Conservation (phyloP, 257 asterid species). For the Datura wrightii region DNA sequence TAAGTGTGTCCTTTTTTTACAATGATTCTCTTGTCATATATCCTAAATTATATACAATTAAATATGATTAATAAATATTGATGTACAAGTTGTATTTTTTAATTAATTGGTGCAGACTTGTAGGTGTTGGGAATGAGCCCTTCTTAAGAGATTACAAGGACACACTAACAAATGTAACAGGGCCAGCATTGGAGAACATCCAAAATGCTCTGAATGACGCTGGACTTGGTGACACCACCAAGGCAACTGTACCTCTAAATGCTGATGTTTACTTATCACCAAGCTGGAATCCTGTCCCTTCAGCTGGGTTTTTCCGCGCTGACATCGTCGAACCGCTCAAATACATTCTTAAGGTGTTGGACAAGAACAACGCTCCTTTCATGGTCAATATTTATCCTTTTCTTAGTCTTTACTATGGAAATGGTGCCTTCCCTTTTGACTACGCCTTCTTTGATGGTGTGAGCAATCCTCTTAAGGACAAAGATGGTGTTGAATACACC, state of each 20-base stretch:
- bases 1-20: conserved; percentile 26
- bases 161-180: conserved; percentile 26
- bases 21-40: neutral
- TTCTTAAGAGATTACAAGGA: conserved; percentile 41
- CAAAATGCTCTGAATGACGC: conserved; percentile 48
- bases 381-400: conserved; percentile 50
- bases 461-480: conserved; percentile 33
- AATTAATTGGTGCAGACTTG: conserved; percentile 22
- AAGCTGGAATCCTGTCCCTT: conserved; percentile 34
- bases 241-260: conserved; percentile 50
- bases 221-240: conserved; percentile 40
- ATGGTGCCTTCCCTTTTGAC: conserved; percentile 39
- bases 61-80: neutral
- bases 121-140: conserved; percentile 55
- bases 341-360: conserved; percentile 31
- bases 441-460: conserved; percentile 49
- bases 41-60: neutral
- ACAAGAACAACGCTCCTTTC: conserved; percentile 43
- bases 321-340: conserved; percentile 36
- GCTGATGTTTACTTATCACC: conserved; percentile 45
- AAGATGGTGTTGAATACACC: conserved; percentile 29
- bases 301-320: conserved; percentile 42
- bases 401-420: conserved; percentile 31
- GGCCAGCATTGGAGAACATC: conserved; percentile 47
- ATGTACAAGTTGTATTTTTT: neutral